Percentiles rank a stretch among this genome's conserved stretches.
Conservation (phyloP, 805 yeast genomes). For the Teunomyces tritomae region DNA sequence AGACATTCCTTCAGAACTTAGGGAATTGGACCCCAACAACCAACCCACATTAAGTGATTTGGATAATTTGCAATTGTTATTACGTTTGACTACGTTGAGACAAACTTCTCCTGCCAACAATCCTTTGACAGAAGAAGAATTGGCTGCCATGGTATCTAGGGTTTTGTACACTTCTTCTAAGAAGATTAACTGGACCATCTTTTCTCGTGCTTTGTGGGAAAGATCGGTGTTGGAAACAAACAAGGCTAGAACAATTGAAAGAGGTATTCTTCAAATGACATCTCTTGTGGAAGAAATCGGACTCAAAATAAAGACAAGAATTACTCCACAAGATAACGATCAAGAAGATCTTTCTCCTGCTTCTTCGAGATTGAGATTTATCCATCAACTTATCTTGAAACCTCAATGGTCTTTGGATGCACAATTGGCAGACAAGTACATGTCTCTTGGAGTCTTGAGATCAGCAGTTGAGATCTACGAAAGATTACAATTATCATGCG, state of each 20-base stretch:
- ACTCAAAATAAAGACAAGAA: slow-evolving; percentile 54
- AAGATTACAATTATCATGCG: slow-evolving; percentile 70
- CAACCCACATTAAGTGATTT: slow-evolving; percentile 72
- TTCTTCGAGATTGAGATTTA: slow-evolving; percentile 58
- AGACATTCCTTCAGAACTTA: slow-evolving; percentile 57
- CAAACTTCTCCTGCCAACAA: slow-evolving; percentile 72
- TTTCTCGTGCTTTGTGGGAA: slow-evolving; percentile 83
- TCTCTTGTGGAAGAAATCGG: slow-evolving; percentile 88
- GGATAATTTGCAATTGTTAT: slow-evolving; percentile 72
- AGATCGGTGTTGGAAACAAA: slow-evolving; percentile 80
- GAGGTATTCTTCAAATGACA: slow-evolving; percentile 92
- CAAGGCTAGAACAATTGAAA: slow-evolving; percentile 82
- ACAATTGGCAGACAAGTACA: slow-evolving; percentile 77
- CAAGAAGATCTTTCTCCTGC: slow-evolving; percentile 33
- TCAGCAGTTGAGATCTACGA: slow-evolving; percentile 90
- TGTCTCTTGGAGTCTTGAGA: slow-evolving; percentile 79
- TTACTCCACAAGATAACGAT: slow-evolving; percentile 44
- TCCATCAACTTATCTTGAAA: slow-evolving; percentile 71
- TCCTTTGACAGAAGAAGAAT: slow-evolving; percentile 74
- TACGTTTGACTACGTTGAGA: slow-evolving; percentile 60
- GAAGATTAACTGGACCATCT: slow-evolving; percentile 68
- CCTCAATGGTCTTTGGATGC: slow-evolving; percentile 87
- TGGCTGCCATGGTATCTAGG: slow-evolving; percentile 73
- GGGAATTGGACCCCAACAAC: slow-evolving; percentile 67
- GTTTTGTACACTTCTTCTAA: slow-evolving; percentile 53